Percentiles rank a stretch among this genome's conserved stretches.
phyloP scores from a whole-genome alignment of 139 green algal genomes.

The Picochlorum sp. region DNA sequence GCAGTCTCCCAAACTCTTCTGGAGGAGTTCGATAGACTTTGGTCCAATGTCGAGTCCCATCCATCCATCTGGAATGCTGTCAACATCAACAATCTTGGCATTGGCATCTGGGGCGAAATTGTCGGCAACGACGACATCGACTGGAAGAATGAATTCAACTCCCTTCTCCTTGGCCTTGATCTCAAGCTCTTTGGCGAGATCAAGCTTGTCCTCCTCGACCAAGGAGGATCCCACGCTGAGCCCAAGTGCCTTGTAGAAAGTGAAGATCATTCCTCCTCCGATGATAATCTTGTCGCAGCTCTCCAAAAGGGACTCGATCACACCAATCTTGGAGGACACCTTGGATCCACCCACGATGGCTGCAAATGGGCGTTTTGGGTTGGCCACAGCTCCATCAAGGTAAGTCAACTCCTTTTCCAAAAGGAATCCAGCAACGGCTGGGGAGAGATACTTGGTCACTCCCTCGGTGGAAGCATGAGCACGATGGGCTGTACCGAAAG shows the following conservation, averaged over 20 bases:
- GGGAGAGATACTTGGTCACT: slow-evolving; percentile 83
- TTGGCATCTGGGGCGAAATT: slow-evolving; percentile 90
- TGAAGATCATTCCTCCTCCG: slow-evolving; percentile 96
- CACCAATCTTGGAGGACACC: slow-evolving; percentile 98
- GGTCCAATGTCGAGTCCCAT: slow-evolving; percentile 97
- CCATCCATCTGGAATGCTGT: slow-evolving; percentile 91
- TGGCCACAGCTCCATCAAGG: slow-evolving; percentile 83
- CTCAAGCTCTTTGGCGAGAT: slow-evolving; percentile 90
- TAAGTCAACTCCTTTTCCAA: slow-evolving; percentile 97
- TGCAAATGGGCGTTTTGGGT: slow-evolving; percentile 87
- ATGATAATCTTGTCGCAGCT: slow-evolving; percentile 95
- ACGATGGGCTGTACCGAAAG: slow-evolving; percentile 97
- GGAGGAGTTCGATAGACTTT: slow-evolving; percentile 78
- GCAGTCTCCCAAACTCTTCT: slow-evolving; percentile 67
- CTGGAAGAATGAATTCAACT: slow-evolving; percentile 90
- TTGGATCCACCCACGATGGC: slow-evolving; percentile 98
- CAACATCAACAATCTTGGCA: slow-evolving; percentile 56
- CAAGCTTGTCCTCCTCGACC: slow-evolving; percentile 98
- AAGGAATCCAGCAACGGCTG: slow-evolving; percentile 50
- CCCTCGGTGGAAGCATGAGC: slow-evolving; percentile 96
- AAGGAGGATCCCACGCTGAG: slow-evolving; percentile 77
- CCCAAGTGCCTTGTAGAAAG: slow-evolving; percentile 96
- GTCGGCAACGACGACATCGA: slow-evolving; percentile 89
- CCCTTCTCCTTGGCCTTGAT: slow-evolving; percentile 73
- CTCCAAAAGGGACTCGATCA: slow-evolving; percentile 91